Base-by-base conservation (phyloP, 2,329 filamentous ascomycete species). In the Colletotrichum sp. region DNA sequence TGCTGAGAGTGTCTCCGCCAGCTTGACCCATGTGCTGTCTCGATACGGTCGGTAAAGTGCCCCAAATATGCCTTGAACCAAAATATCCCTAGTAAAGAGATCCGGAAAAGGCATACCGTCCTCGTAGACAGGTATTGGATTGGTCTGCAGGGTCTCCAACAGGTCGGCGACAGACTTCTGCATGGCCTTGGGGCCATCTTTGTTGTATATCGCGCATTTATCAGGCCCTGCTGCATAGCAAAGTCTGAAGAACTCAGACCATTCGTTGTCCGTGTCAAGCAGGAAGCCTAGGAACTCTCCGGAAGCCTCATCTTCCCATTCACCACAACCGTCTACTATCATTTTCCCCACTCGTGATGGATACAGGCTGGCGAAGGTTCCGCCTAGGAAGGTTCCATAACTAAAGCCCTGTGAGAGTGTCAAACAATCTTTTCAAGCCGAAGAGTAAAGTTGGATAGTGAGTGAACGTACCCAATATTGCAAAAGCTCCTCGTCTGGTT, bases 351-450 rank as follows among this genome's bases (percentile, higher is more conserved):
- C 78, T 4, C 83, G 80, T 1, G 77, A 81, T 1, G 83, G 83
- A 48, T 83, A 85, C 79, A 85, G 78, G 66, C 83, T 81, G 6
- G 83, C 81, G 76, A 84, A 83, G 70, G 82, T 82, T 39, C 83
- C 83, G 9, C 84, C 84, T 0, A 85, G 79, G 3, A 83, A 39
- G 1, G 82, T 82, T 10, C 83, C 82, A 32, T 90, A 90, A 16
- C 87, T 89, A 70, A 90, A 86, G 0, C 89, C 88, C 82, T 87
- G 85, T 43, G 89, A 78, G 30, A 78, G 74, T 3, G 77, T 59
- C 4, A 75, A 36, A 12, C 3, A 1, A 10, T 10, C 2, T 21
- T 28, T 32, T 7, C 6, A 18, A 10, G 9, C 9, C 10, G 3
- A 18, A 14, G 3, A 34, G 18, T 75, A 2, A 48, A 48, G 18